Evolutionary conservation across 2,329 filamentous ascomycete species (phyloP).

Genomic region (Paracoccidioides brasiliensis): DNA sequence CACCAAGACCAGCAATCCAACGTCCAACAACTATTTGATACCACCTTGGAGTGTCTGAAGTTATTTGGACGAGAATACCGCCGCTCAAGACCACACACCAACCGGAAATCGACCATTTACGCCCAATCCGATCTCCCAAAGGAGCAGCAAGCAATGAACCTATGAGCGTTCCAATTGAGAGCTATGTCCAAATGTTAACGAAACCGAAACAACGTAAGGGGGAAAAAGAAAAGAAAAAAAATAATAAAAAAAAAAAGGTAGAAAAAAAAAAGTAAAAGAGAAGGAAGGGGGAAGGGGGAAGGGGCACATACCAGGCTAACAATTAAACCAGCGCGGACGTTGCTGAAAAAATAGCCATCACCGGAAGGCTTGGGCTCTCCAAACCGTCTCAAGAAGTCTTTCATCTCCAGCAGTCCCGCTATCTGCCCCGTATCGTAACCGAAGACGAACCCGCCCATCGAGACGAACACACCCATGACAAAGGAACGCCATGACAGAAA

Average conservation of each 20-base stretch:
- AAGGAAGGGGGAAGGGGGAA: too few relatives aligned
- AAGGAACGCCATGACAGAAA: constrained; percentile 32
- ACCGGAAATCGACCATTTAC: constrained; percentile 33
- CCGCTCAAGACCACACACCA: constrained; percentile 35
- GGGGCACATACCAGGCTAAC: constrained; percentile 29
- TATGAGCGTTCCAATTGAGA: constrained; percentile 34
- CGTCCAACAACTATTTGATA: constrained; percentile 35
- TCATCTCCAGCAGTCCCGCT: constrained; percentile 35
- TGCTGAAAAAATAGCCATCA: constrained; percentile 28
- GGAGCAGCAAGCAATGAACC: constrained; percentile 29
- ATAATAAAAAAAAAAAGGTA: constrained; percentile 6
- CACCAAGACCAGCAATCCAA: constrained; percentile 35
- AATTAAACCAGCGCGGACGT: constrained; percentile 33
- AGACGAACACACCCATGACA: constrained; percentile 33
- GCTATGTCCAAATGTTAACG: constrained; percentile 13
- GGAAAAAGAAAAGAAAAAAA: background rate
- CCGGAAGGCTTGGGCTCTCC: constrained; percentile 21
- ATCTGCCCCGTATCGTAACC: constrained; percentile 33
- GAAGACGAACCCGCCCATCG: constrained; percentile 37
- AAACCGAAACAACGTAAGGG: too few relatives aligned
- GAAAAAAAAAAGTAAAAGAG: background rate
- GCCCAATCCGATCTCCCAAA: constrained; percentile 33
- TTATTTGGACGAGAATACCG: constrained; percentile 36
- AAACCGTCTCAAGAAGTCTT: constrained; percentile 32
- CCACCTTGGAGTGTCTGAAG: constrained; percentile 27